phyloP scores from a whole-genome alignment of 352 stramenopile genomes.

The Phytopythium sindhum region DNA sequence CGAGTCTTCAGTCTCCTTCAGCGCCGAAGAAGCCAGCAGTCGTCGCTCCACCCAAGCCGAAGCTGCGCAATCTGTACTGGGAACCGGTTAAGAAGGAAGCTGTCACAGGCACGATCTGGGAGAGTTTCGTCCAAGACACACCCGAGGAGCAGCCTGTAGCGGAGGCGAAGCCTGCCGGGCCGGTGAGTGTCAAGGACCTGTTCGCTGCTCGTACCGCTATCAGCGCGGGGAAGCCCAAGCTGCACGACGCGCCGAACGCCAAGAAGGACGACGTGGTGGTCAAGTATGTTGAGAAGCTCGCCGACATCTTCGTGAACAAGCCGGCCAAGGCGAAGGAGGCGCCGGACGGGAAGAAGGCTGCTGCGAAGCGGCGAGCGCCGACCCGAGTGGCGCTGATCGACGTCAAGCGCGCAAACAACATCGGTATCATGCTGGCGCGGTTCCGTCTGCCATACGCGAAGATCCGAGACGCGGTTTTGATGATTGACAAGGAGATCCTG shows the following conservation, averaged over 20 bases:
- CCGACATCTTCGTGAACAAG: conserved; percentile 84
- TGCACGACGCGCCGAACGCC: conserved; percentile 6
- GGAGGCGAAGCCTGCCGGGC: conserved; percentile 6
- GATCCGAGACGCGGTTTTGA: conserved; percentile 70
- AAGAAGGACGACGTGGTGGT: conserved; percentile 51
- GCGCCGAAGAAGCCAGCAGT: conserved; percentile 31
- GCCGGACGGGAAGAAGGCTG: conserved; percentile 40
- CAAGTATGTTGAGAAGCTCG: conserved; percentile 64
- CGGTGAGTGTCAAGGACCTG: conserved; percentile 32
- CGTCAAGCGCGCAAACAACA: conserved; percentile 83
- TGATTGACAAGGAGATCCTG: conserved; percentile 75
- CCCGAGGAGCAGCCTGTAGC: conserved; percentile 17
- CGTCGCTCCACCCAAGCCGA: conserved; percentile 59
- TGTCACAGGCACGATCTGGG: conserved; percentile 71
- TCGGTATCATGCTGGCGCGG: conserved; percentile 82
- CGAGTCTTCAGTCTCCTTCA: conserved; percentile 12
- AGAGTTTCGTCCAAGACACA: conserved; percentile 48
- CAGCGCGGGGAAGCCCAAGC: conserved; percentile 9
- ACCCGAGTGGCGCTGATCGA: conserved; percentile 81
- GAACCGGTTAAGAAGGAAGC: conserved; percentile 63
- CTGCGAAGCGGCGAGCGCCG: conserved; percentile 49
- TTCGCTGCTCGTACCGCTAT: conserved; percentile 21
- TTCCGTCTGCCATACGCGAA: conserved; percentile 82
- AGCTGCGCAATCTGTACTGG: conserved; percentile 84
- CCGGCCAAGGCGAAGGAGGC: conserved; percentile 52